Evolutionary conservation across 1,284 basidiomycete genomes (phyloP).

Genomic region (Ceratobasidium sp.): DNA sequence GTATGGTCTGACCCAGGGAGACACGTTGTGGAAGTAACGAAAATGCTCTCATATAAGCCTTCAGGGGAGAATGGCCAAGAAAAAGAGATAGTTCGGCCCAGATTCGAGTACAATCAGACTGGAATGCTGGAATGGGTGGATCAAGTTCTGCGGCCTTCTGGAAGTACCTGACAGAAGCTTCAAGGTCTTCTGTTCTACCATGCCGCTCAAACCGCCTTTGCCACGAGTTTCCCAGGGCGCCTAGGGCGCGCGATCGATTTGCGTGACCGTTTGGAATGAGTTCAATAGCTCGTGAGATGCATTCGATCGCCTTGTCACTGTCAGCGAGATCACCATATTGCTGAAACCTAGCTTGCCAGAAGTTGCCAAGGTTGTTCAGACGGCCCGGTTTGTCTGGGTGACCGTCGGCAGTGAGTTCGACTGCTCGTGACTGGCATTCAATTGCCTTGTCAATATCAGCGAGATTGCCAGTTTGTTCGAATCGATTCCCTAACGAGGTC

Average conservation of each 20-base stretch:
- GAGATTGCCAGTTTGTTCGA: background rate
- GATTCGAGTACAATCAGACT: background rate
- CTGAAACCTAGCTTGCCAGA: background rate
- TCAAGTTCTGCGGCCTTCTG: background rate
- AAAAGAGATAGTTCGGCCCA: background rate
- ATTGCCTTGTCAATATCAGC: conserved; percentile 3
- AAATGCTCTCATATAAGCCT: background rate
- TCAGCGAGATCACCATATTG: background rate
- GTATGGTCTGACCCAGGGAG: background rate
- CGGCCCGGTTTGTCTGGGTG: background rate
- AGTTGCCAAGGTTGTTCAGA: conserved; percentile 5
- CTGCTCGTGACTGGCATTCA: background rate
- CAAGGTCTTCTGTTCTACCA: background rate
- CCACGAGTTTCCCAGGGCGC: background rate
- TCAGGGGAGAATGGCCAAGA: background rate
- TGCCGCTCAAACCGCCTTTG: background rate
- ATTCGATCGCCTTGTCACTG: background rate
- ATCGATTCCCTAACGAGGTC: background rate
- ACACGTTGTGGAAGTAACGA: background rate
- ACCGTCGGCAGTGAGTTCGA: background rate
- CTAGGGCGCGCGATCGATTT: background rate
- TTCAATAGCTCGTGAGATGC: background rate
- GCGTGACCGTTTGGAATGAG: conserved; percentile 1
- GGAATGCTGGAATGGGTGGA: background rate
- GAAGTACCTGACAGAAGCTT: background rate